Evolutionary conservation across 2,329 filamentous ascomycete species (phyloP), one percentile per base, ranked within the genome.

Genomic region (Cordyceps cicadae): DNA sequence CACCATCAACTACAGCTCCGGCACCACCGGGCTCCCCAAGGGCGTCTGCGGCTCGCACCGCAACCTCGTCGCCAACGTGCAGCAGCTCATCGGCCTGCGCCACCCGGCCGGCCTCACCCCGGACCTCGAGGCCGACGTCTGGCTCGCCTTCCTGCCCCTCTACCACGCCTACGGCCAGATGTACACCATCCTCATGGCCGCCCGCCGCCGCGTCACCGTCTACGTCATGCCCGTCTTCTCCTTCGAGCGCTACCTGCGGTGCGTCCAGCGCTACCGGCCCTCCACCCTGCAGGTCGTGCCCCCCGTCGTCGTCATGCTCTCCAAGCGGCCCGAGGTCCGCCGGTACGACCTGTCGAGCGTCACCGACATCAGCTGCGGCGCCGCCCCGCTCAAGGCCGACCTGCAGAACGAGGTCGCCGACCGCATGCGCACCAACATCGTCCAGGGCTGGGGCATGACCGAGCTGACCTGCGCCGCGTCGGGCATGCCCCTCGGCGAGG

Each of bases 61-160:
- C 62, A 81, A 81, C 62, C 69, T 81, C 32, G 72, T 80, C 37
- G 74, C 79, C 45, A 81, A 82, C 62, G 72, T 77, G 3, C 75
- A 76, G 59, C 81, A 84, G 66, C 76, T 74, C 4, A 76, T 79
- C 50, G 76, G 75, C 67, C 76, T 78, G 67, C 71, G 73, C 24
- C 73, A 73, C 54, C 59, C 66, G 1, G 72, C 72, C 63, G 65
- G 71, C 3, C 49, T 39, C 9, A 24, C 48, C 2, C 69, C 73
- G 3, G 71, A 72, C 41, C 76, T 76, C 24, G 67, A 70, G 9
- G 80, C 81, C 65, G 43, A 51, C 34, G 72, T 79, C 45, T 81
- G 79, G 77, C 66, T 81, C 32, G 79, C 84, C 53, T 87, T 88
- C 68, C 73, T 90, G 14, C 88, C 87, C 0, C 81, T 88, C 68